Base-by-base conservation (phyloP, 306 rosid genomes). In the Mucuna pruriens region DNA sequence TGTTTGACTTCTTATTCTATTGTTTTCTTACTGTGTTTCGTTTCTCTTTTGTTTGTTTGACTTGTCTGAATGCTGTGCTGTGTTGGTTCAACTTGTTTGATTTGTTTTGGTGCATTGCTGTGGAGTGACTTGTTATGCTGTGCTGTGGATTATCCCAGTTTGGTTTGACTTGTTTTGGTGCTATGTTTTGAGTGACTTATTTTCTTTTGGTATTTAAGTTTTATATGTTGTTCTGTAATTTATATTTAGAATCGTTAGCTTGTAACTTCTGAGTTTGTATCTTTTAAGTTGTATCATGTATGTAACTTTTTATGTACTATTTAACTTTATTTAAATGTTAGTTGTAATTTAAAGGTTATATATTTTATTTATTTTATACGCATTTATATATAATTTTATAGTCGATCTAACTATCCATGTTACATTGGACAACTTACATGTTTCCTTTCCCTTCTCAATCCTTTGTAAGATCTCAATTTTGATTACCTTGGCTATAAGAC, bases 401-500 rank as follows among this genome's bases (percentile, higher is more conserved):
- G 70, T 64, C 12, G 16, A 34, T 34, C 4, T n/a, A 15, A 16
- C n/a, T 4, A 62, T 31, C 68, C 22, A 31, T 33, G 19, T 62
- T 64, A 34, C 11, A 16, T 34, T 17, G 8, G 13, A 8, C 23
- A 7, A 64, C n/a, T 64, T 64, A n/a, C n/a, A 17, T 36, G 16
- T 17, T 65, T 65, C 48, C 71, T 17, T 19, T 36, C 9, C 16
- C 16, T 65, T 36, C 38, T 0, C 49, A 36, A 26, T 65, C n/a
- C 20, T 17, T 36, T 8, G 3, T 9, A 34, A 64, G 25, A 16
- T 64, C 25, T 64, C 1, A 2, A 12, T 36, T 16, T 34, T 65
- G n/a, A 36, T 31, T 65, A 36, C 71, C 45, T 65, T 65, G n/a
- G 71, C 48, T 64, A 36, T 36, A 64, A 62, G 7, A 9, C 71